Evolutionary conservation across 1,284 basidiomycete species (phyloP).

Genomic region (Microbotryum intermedium): DNA sequence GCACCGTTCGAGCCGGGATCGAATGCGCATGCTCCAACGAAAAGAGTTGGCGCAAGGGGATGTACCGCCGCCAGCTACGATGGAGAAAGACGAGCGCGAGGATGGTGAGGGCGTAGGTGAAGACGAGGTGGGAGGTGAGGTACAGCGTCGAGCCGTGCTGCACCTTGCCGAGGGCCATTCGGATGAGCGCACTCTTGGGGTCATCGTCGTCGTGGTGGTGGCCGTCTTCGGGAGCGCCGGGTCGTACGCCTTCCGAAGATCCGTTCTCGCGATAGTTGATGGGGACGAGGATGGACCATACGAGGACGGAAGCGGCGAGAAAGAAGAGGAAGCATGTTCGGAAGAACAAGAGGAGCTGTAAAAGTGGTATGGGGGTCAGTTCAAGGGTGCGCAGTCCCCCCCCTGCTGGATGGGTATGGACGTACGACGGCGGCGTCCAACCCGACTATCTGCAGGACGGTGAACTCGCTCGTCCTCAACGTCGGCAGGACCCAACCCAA

Average conservation of each 20-base stretch:
- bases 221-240: conserved; percentile 36
- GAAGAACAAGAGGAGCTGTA: conserved; percentile 82
- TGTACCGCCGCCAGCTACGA: conserved; percentile 79
- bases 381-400: neutral
- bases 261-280: conserved; percentile 69
- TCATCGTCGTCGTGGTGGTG: conserved; percentile 39
- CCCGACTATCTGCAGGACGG: conserved; percentile 91
- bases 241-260: conserved; percentile 49
- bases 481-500: conserved; percentile 96
- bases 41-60: conserved; percentile 73
- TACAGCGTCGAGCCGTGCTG: conserved; percentile 37
- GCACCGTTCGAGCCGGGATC: conserved; percentile 83
- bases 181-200: neutral
- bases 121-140: conserved; percentile 64
- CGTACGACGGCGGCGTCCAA: conserved; percentile 84
- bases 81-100: conserved; percentile 78
- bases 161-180: conserved; percentile 25
- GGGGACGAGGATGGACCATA: conserved; percentile 72
- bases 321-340: conserved; percentile 91
- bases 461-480: conserved; percentile 77
- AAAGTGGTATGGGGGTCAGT: neutral
- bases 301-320: conserved; percentile 58
- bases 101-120: conserved; percentile 85
- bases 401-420: conserved; percentile 8
- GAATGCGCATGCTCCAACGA: conserved; percentile 88